Base-by-base conservation (phyloP, 768 basidiomycete species). In the Megacollybia marginata region DNA sequence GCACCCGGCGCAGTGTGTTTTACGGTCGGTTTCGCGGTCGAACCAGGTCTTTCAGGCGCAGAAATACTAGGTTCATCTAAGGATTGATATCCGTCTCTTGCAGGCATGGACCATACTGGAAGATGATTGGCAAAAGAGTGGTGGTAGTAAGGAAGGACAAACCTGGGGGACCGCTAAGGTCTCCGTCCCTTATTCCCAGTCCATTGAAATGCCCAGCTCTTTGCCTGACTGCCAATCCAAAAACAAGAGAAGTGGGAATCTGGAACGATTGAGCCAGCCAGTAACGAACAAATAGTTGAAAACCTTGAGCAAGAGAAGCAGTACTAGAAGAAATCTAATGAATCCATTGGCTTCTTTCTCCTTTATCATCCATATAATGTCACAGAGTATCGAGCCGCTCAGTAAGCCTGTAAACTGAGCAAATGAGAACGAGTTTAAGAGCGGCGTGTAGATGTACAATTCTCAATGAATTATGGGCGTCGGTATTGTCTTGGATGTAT, bases 101-200 rank as follows among this genome's bases (percentile, higher is more conserved):
- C 85, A 4, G 85, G 85, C 85, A 87, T 87, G 16, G 83, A 77
- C 85, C 85, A 87, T 13, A 87, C 85, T 87, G 51, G 28, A 46
- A 47, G 28, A 8, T 28, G n/a, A 23, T 34, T 32, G n/a, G 4
- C 48, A 31, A 44, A n/a, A 18, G 20, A 31, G 19, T 31, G 16
- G 31, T 43, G 4, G 15, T 15, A 40, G 38, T 3, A 13, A 40
- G 13, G 20, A 13, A 16, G 33, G 32, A 56, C 65, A 28, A 54
- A 79, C 85, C 79, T 16, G 84, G 83, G 19, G 80, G 74, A 6
- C 82, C 80, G 52, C 62, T 67, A 5, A 75, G 53, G 51, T 79
- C 80, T 33, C 66, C 59, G 1, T 70, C 65, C 38, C 73, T 67
- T 31, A 79, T 65, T 18, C 72, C 63, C 11, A 15, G 5, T 12